Evolutionary conservation across 352 stramenopile genomes (phyloP), one percentile per base, ranked within the genome.

Genomic region (Globisporangium ultimum): DNA sequence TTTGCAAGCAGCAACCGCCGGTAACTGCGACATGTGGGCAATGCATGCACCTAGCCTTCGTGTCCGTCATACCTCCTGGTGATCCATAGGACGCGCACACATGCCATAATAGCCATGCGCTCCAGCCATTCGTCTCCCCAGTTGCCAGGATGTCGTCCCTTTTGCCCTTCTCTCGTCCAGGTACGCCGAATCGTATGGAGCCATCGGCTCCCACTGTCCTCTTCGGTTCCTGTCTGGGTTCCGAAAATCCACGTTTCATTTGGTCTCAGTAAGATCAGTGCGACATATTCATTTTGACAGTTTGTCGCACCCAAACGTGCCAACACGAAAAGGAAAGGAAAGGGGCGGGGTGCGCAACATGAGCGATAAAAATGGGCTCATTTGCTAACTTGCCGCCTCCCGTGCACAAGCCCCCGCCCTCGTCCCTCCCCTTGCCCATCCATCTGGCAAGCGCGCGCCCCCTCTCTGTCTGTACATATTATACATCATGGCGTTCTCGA

Each of bases 401-500:
- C 45, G 60, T 48, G 56, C 64, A 60, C 58, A 64, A 58, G 58
- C 22, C 20, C n/a, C 28, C 8, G 28, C 28, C 28, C 28, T 10
- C 28, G 2, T 36, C 28, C 3, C 28, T 10, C 28, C 28, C 28
- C 3, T 10, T 36, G 28, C 28, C 28, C 28, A 36, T 36, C 28
- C 28, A 36, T 36, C 28, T 36, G 28, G 28, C 28, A 36, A 36
- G 28, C 28, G 8, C 28, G 24, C 28, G 8, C 28, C 28, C 28
- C 8, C 28, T 10, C 28, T 36, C 28, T 36, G 3, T 36, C 28
- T 36, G 12, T 49, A 28, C 32, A 54, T 3, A 36, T n/a, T n/a
- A n/a, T n/a, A n/a, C 36, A 28, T 10, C 24, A 76, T 79, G 67
- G 60, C 70, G 50, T 49, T 53, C 40, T 68, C 61, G 56, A 62